These are phyloP conservation scores for Scheffersomyces spartinae DNA, from an alignment of 805 yeast species.

Conservation along the genomic window DNA sequence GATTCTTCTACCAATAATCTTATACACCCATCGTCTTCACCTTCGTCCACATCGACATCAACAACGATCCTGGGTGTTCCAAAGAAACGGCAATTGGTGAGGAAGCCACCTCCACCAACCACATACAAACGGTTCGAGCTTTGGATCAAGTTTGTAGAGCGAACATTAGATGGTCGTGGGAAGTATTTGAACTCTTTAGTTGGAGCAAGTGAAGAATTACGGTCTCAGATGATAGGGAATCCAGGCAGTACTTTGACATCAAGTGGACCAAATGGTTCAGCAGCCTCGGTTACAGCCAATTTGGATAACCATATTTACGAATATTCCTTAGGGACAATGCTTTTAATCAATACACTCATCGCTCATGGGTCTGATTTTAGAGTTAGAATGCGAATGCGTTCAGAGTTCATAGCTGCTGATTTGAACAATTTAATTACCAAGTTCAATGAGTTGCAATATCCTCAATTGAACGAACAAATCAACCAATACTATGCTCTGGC, in stretches of 20 bases:
- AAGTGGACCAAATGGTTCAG: slow-evolving; percentile 19
- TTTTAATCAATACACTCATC: slow-evolving; percentile 59
- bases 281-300: slow-evolving; percentile 30
- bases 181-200: slow-evolving; percentile 76
- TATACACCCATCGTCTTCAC: no score
- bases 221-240: no score
- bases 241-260: no score
- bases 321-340: slow-evolving; percentile 59
- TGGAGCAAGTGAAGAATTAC: slow-evolving; percentile 81
- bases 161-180: slow-evolving; percentile 75
- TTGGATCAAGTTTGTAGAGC: slow-evolving; percentile 59
- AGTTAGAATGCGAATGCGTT: slow-evolving; percentile 45
- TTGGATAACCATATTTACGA: slow-evolving; percentile 59
- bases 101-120: slow-evolving; percentile 25
- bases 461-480: slow-evolving; percentile 54
- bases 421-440: slow-evolving; percentile 38
- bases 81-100: no score
- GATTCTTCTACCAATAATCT: slow-evolving; percentile 2
- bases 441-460: slow-evolving; percentile 42
- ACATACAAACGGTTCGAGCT: slow-evolving; percentile 45
- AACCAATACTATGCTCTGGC: slow-evolving; percentile 38
- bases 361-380: slow-evolving; percentile 35
- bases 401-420: slow-evolving; percentile 48
- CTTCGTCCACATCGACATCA: no score
- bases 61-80: no score